Conservation (phyloP, 2,329 filamentous ascomycete species). For the Aspergillus pseudoviridinutans region DNA sequence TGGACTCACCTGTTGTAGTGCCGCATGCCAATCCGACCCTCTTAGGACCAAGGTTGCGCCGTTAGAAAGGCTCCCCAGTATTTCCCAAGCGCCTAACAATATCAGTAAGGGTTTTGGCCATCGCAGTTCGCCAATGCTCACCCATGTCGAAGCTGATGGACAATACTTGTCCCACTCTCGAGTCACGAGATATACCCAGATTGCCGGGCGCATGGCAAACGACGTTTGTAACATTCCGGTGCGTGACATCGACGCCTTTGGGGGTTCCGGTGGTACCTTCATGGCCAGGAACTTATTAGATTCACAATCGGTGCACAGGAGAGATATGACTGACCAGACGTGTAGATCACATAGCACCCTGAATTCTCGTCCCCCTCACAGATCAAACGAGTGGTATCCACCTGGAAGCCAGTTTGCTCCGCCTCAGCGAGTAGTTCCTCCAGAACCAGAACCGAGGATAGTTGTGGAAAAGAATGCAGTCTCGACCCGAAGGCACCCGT, state of each 20-base stretch:
- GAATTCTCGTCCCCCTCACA: conserved; percentile 4
- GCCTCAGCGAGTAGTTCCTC: conserved; percentile 1
- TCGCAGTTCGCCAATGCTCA: background rate
- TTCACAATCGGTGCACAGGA: background rate
- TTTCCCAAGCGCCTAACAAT: conserved; percentile 6
- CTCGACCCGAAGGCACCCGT: background rate
- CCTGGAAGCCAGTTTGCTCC: background rate
- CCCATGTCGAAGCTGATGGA: conserved; percentile 12
- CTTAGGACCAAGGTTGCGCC: conserved; percentile 4
- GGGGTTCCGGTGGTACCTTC: conserved; percentile 7
- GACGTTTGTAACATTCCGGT: conserved; percentile 9
- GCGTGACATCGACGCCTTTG: conserved; percentile 8
- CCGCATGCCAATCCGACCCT: conserved; percentile 5
- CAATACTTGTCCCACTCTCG: conserved; percentile 7
- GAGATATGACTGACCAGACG: background rate
- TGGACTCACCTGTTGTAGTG: conserved; percentile 4
- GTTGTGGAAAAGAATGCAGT: background rate
- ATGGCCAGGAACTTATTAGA: background rate
- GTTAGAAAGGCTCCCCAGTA: conserved; percentile 4
- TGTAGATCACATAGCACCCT: conserved; percentile 10
- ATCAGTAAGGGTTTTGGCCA: background rate
- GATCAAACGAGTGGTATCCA: background rate
- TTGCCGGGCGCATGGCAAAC: conserved; percentile 7
- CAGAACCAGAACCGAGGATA: conserved; percentile 1
- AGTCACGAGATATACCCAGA: conserved; percentile 2